Percentiles rank a stretch among this genome's conserved stretches.
These are phyloP conservation scores for Kurtzmaniella fragi DNA, from an alignment of 805 yeast species.

Conservation along the genomic window DNA sequence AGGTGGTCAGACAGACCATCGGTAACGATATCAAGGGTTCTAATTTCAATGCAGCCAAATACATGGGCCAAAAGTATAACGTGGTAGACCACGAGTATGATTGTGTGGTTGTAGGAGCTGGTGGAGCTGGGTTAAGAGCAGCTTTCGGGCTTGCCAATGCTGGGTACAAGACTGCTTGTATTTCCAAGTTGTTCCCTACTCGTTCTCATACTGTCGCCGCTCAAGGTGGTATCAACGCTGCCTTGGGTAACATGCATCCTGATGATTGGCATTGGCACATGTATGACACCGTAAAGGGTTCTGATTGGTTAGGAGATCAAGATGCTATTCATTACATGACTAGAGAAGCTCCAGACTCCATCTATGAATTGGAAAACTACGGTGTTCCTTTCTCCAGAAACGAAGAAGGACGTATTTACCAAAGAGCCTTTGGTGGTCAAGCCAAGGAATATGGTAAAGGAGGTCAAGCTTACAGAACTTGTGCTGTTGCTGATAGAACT, in stretches of 20 bases:
- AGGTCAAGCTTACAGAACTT: constrained; percentile 98
- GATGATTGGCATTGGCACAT: constrained; percentile 99
- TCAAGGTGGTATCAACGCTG: constrained; percentile 99
- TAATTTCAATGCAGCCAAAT: constrained; percentile 38
- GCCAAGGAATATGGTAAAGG: constrained; percentile 93
- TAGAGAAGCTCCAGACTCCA: constrained; percentile 92
- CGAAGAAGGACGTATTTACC: constrained; percentile 94
- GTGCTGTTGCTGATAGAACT: constrained; percentile 99
- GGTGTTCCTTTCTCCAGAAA: constrained; percentile 99
- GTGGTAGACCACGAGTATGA: constrained; percentile 97
- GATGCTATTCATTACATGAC: constrained; percentile 99
- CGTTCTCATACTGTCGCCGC: constrained; percentile 99
- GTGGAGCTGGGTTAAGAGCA: constrained; percentile 98
- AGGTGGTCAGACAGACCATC: constrained; percentile 27
- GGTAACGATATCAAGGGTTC: constrained; percentile 34
- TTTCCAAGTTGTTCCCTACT: constrained; percentile 94
- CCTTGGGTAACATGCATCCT: constrained; percentile 95
- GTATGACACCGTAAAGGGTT: constrained; percentile 99
- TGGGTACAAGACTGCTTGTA: constrained; percentile 96
- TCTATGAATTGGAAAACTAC: constrained; percentile 94
- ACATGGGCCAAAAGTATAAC: constrained; percentile 65
- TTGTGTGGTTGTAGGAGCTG: constrained; percentile 97
- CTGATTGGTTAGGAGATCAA: constrained; percentile 99
- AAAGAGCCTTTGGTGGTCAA: constrained; percentile 99
- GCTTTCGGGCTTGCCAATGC: constrained; percentile 97